Percentiles rank a stretch among this genome's conserved stretches.
These are phyloP conservation scores for Carex littledalei DNA, from an alignment of 176 grass and related monocot genomes.

Conservation along the genomic window DNA sequence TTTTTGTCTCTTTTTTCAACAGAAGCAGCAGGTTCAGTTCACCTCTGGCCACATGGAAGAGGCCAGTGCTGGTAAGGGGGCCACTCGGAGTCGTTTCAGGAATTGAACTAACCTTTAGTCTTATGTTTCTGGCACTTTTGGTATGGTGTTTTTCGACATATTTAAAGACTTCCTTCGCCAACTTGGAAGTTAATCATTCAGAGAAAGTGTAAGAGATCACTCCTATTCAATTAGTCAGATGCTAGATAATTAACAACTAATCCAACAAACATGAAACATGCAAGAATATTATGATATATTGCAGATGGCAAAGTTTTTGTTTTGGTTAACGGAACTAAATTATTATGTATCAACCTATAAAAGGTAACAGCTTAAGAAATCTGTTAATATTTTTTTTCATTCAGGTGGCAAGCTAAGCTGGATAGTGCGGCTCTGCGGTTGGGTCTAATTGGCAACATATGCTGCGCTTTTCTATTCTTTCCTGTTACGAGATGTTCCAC, in stretches of 20 bases:
- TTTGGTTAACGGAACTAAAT: background rate
- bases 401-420: conserved; percentile 51
- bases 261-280: background rate
- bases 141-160: conserved; percentile 41
- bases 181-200: background rate
- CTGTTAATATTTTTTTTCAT: background rate
- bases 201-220: conserved; percentile 37
- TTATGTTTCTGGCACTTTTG: conserved; percentile 49
- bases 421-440: conserved; percentile 18
- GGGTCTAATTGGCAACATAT: conserved; percentile 33
- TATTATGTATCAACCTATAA: background rate
- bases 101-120: conserved; percentile 30
- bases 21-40: background rate
- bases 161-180: conserved; percentile 22
- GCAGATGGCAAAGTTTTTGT: background rate
- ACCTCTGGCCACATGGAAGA: conserved; percentile 30
- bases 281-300: background rate
- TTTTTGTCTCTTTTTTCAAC: background rate
- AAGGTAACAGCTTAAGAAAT: background rate
- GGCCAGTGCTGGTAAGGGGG: conserved; percentile 42
- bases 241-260: background rate
- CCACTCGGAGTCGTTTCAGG: conserved; percentile 45
- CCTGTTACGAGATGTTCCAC: conserved; percentile 38
- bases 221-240: background rate
- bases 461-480: conserved; percentile 46